Conservation (phyloP, 345 rosid genomes). For the Excoecaria cochinchinensis region DNA sequence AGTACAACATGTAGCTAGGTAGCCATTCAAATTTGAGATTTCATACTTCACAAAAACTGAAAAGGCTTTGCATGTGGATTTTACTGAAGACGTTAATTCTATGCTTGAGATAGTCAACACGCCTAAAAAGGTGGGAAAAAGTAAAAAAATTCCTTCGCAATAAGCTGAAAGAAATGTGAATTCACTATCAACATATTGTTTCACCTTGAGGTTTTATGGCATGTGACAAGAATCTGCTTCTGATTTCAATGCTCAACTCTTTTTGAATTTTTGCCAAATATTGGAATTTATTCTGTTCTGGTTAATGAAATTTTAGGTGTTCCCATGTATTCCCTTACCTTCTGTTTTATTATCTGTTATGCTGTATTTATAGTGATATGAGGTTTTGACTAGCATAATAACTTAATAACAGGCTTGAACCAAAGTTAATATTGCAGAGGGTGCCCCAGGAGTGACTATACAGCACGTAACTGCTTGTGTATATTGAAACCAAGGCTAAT, state of each 20-base stretch:
- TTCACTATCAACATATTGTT: background rate
- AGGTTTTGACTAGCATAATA: conserved; percentile 48
- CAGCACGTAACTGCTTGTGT: conserved; percentile 65
- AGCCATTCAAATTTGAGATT: background rate
- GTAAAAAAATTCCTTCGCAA: background rate
- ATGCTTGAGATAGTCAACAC: background rate
- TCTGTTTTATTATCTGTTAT: background rate
- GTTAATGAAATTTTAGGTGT: background rate
- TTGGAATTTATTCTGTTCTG: background rate
- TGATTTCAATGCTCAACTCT: no score
- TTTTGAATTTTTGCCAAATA: background rate
- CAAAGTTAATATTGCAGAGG: conserved; percentile 84
- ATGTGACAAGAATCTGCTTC: no score
- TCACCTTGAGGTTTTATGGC: no score
- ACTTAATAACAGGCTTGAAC: conserved; percentile 59
- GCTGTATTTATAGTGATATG: conserved; percentile 17
- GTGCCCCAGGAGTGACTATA: conserved; percentile 64
- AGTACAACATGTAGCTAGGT: background rate
- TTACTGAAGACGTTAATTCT: background rate
- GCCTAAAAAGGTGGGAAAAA: background rate
- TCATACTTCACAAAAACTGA: background rate
- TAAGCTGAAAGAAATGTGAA: background rate
- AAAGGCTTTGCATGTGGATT: background rate
- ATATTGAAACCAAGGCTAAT: conserved; percentile 73
- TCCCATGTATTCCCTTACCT: background rate